phyloP scores from a whole-genome alignment of 345 rosid species.

The Citrus reticulata region DNA sequence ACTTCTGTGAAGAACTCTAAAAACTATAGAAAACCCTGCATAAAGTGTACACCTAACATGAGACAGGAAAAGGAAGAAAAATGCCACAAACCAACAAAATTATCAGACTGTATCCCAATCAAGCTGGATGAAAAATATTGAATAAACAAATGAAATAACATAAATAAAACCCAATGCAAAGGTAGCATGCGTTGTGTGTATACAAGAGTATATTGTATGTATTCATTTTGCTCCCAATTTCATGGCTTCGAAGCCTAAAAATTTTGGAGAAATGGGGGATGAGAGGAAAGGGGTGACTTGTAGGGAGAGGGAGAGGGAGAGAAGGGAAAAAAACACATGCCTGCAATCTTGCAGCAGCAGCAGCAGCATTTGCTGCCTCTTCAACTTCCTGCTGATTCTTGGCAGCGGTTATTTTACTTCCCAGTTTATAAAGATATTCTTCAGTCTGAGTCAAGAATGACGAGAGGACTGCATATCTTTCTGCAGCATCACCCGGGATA shows the following conservation, averaged over 20 bases:
- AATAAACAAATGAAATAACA: conserved; percentile 3
- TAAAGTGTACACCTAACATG: background rate
- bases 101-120: background rate
- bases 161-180: background rate
- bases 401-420: conserved; percentile 89
- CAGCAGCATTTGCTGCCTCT: conserved; percentile 97
- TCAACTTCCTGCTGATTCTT: conserved; percentile 98
- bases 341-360: conserved; percentile 89
- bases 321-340: conserved; percentile 25
- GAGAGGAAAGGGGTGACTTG: background rate
- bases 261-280: background rate
- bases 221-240: background rate
- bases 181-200: background rate
- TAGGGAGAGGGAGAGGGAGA: conserved; percentile 7
- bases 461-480: conserved; percentile 93
- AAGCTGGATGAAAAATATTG: background rate
- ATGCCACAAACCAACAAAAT: too few relatives aligned
- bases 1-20: background rate
- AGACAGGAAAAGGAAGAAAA: background rate
- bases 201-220: background rate
- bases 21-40: background rate
- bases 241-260: background rate
- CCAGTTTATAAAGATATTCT: conserved; percentile 90
- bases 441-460: conserved; percentile 97
- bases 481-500: conserved; percentile 87